phyloP scores from a whole-genome alignment of 768 basidiomycete genomes.

The Glaciozyma antarctica region DNA sequence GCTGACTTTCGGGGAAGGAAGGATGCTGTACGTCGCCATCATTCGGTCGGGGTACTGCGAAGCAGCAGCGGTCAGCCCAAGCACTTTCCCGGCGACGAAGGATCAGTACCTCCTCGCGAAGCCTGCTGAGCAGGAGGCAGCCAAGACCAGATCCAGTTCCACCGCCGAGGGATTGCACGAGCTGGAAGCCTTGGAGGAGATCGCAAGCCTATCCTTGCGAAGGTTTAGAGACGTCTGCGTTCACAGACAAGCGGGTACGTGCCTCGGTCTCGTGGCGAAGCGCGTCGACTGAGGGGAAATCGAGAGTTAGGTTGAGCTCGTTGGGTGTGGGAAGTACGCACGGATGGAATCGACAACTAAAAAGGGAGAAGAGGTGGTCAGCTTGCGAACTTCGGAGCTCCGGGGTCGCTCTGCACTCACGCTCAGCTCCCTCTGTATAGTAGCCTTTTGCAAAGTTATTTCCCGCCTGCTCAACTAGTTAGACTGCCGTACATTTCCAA shows the following conservation, averaged over 20 bases:
- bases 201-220: slow-evolving; percentile 48
- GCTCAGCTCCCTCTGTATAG: slow-evolving; percentile 90
- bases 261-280: slow-evolving; percentile 56
- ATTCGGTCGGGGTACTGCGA: slow-evolving; percentile 71
- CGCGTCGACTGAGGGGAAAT: slow-evolving; percentile 48
- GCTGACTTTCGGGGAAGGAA: slow-evolving; percentile 62
- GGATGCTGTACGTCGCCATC: slow-evolving; percentile 99
- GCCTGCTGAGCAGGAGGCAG: slow-evolving; percentile 95
- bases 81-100: neutral
- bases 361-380: too few species aligned
- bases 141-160: slow-evolving; percentile 99
- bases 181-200: slow-evolving; percentile 64
- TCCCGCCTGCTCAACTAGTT: slow-evolving; percentile 52
- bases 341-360: slow-evolving; percentile 47
- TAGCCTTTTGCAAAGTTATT: slow-evolving; percentile 93
- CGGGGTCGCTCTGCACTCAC: too few species aligned
- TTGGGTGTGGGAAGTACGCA: neutral
- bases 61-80: neutral
- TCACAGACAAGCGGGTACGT: too few species aligned
- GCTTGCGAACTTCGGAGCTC: too few species aligned
- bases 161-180: slow-evolving; percentile 93
- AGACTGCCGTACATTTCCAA: neutral
- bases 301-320: neutral
- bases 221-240: too few species aligned
- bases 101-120: slow-evolving; percentile 73